Base-by-base conservation (phyloP, 2,329 filamentous ascomycete genomes). In the Cytospora chrysosperma region DNA sequence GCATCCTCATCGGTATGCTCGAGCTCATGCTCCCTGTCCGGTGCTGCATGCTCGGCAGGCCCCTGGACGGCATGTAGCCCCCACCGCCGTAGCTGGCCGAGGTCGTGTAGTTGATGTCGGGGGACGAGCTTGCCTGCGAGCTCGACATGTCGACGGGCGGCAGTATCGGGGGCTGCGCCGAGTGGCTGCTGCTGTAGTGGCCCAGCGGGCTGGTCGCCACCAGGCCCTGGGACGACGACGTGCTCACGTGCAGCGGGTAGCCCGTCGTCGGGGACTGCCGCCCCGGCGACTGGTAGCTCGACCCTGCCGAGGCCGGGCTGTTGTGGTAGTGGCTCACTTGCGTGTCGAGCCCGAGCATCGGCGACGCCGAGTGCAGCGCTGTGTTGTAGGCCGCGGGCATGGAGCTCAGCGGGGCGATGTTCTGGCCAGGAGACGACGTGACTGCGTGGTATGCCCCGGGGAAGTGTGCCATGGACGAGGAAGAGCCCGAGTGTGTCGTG, bases 31-130 rank as follows among this genome's bases (percentile, higher is more conserved):
- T 62, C n/a, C 59, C 52, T 13, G 59, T 34, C 32, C 57, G 62
- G 26, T 65, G 64, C 12, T 56, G 53, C 61, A 65, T 64, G 24
- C 61, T 59, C 27, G 61, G 64, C 0, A 65, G 61, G 8, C 47
- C 43, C 27, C 64, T 63, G 24, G 64, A 64, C 13, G 64, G 61
- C 32, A 65, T 56, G n/a, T 65, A 65, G 1, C 54, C 57, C 8
- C 64, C 57, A 9, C 64, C 57, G 17, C 56, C 59, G 43, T 64
- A 66, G n/a, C 55, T 60, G 9, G 62, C 51, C 5, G 59, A 64
- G 7, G 65, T 66, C 17, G 65, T 66, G 54, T 64, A 66, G 51
- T 65, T 66, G 50, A 64, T 56, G 55, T 65, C 62, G 13, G 62
- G 65, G 12, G 61, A 61, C 15, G 64, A 61, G 37, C 61, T 60